Evolutionary conservation across 2,329 filamentous ascomycete genomes (phyloP), one percentile per base, ranked within the genome.

Genomic region (Botryotinia narcissicola): DNA sequence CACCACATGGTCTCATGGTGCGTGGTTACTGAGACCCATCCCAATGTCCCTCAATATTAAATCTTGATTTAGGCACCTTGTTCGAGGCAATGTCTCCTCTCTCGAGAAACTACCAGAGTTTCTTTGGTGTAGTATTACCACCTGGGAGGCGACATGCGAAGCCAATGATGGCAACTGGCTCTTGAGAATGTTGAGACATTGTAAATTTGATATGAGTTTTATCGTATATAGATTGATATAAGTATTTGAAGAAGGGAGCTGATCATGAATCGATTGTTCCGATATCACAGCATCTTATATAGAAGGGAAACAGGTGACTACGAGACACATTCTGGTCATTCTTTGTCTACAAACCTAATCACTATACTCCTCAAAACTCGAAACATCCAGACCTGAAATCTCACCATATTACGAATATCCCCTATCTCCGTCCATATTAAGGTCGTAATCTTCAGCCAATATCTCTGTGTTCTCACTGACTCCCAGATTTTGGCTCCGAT

Each of bases 11-110:
- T 91, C 93, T 83, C 93, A 94, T 82, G 90, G 90, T 71, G 84
- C 86, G 81, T 92, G 93, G 54, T 90, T 90, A 20, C 88, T 89
- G 22, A 89, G 87, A 83, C 8, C 84, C 83, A 78, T 94, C 91
- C 76, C 87, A 88, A 78, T 94, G 92, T 25, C 87, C 89, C 62
- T 91, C 86, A 18, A 90, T 88, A 73, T 92, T 89, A 82, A 93
- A 95, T 25, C 92, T 87, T 77, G 93, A 89, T 2, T 87, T 80
- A 1, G 92, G 91, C 8, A 84, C 79, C 74, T 82, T 81, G 60
- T 82, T 87, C 79, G 92, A 90, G 40, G 93, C 92, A 79, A 93
- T 91, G 9, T 93, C 86, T 18, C 92, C 92, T 80, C 91, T 89
- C 80, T 90, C 88, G 32, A 94, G 71, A 16, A 84, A 70, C 1